Evolutionary conservation across 169 alveolate species (phyloP), one percentile per base, ranked within the genome.

Genomic region (Toxoplasma gondii): DNA sequence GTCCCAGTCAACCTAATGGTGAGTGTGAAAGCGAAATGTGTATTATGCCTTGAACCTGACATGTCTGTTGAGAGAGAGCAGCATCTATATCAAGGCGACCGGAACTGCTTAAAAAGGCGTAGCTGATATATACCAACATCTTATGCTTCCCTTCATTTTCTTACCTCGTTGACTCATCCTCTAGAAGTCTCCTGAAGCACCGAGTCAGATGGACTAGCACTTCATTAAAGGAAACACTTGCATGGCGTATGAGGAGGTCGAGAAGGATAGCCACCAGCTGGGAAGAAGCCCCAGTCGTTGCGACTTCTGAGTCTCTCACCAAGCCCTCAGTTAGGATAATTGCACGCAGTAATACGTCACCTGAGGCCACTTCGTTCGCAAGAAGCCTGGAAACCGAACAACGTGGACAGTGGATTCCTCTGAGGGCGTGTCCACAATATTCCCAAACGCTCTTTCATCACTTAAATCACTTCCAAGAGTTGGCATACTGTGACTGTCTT

Each of bases 121-220:
- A 49, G 58, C 58, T 49, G 58, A 9, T 49, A 17, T 49, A 17
- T 49, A 9, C 58, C 58, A 49, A 49, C 58, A 49, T 12, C 58
- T 9, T 49, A 49, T 49, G 34, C 27, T 64, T 29, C 27, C 34
- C 24, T 31, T 19, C 69, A 54, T 29, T 29, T 7, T 19, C 27
- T 64, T 64, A 78, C 87, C 87, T 78, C 87, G 87, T 78, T 34
- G 27, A 17, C 87, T 78, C 45, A 34, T 78, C 19, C 44, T 38
- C 43, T 19, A 78, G 87, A 27, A 78, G 45, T 34, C 87, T 78
- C 29, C 45, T 34, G 45, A 78, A 78, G 87, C 87, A 78, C 0
- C 45, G 87, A 38, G 34, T 12, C 27, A 78, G 24, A 4, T 34
- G 53, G 45, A 78, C 24, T 1, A 38, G 41, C 45, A 78, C 44